Percentiles rank a stretch among this genome's conserved stretches.
Evolutionary conservation across 2,329 filamentous ascomycete species (phyloP).

Genomic region (Trichoderma brevicompactum): DNA sequence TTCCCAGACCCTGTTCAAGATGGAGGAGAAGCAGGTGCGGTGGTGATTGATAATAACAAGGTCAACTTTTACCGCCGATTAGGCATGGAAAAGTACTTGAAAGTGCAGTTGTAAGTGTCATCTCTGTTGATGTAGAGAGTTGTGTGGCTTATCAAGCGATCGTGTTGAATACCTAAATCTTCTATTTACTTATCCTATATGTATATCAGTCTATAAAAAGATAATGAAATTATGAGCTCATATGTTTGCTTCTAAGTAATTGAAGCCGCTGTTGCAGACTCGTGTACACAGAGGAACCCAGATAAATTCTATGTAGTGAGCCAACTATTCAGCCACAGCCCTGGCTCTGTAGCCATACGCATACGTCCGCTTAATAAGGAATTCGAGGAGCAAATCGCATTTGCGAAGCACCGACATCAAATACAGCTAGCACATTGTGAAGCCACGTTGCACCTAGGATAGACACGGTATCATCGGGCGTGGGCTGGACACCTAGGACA

Average conservation of each 20-base stretch:
- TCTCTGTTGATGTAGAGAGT: too few relatives aligned
- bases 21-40: background rate
- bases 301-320: too few relatives aligned
- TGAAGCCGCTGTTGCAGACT: too few relatives aligned
- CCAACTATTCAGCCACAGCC: too few relatives aligned
- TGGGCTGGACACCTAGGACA: background rate
- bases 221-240: background rate
- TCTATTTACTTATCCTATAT: background rate
- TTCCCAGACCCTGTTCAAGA: background rate
- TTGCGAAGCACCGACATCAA: constrained; percentile 4
- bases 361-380: background rate
- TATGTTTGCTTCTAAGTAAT: too few relatives aligned
- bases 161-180: background rate
- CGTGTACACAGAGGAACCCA: too few relatives aligned
- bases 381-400: constrained; percentile 11
- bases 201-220: background rate
- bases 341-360: too few relatives aligned
- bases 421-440: background rate
- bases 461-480: rapidly evolving
- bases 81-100: constrained; percentile 1
- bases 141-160: background rate
- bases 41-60: constrained; percentile 17
- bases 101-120: background rate
- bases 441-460: background rate
- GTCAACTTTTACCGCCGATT: constrained; percentile 21